Conservation (phyloP, 2,329 filamentous ascomycete species). For the Simplicillium sp. region DNA sequence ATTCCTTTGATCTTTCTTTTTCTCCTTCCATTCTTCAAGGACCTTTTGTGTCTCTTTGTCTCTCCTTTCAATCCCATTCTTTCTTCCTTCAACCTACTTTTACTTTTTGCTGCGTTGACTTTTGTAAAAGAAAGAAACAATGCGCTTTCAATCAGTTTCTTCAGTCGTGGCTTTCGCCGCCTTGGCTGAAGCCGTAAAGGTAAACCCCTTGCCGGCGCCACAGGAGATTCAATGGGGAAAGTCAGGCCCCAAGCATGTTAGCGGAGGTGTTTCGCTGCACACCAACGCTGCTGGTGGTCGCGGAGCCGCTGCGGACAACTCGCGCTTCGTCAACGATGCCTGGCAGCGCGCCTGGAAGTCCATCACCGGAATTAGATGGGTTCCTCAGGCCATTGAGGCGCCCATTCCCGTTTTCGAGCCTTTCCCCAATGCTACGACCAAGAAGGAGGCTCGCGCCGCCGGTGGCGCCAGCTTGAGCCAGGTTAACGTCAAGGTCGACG, state of each 20-base stretch:
- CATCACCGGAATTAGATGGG: conserved; percentile 41
- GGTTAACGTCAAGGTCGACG: conserved; percentile 33
- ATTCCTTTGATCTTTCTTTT: background rate
- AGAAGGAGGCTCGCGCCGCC: conserved; percentile 18
- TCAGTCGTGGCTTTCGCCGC: conserved; percentile 6
- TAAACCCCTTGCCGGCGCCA: conserved; percentile 16
- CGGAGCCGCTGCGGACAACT: conserved; percentile 4
- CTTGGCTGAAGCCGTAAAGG: conserved; percentile 11
- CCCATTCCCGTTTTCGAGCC: conserved; percentile 38
- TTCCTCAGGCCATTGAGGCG: conserved; percentile 40
- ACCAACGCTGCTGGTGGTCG: conserved; percentile 9
- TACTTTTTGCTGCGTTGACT: background rate
- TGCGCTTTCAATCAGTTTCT: conserved; percentile 5
- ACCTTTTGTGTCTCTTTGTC: conserved; percentile 5
- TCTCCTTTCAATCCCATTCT: background rate
- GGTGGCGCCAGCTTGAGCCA: conserved; percentile 20
- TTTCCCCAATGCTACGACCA: conserved; percentile 33
- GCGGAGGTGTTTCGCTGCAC: conserved; percentile 9
- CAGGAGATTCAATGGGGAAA: conserved; percentile 15
- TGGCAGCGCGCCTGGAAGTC: conserved; percentile 39
- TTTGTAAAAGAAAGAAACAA: background rate
- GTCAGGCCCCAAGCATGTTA: conserved; percentile 10
- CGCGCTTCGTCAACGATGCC: conserved; percentile 27
- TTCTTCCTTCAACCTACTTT: background rate
- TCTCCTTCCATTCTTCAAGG: conserved; percentile 6